These are phyloP conservation scores for Fraxinus sp. DNA, from an alignment of 305 asterid species.

Conservation along the genomic window DNA sequence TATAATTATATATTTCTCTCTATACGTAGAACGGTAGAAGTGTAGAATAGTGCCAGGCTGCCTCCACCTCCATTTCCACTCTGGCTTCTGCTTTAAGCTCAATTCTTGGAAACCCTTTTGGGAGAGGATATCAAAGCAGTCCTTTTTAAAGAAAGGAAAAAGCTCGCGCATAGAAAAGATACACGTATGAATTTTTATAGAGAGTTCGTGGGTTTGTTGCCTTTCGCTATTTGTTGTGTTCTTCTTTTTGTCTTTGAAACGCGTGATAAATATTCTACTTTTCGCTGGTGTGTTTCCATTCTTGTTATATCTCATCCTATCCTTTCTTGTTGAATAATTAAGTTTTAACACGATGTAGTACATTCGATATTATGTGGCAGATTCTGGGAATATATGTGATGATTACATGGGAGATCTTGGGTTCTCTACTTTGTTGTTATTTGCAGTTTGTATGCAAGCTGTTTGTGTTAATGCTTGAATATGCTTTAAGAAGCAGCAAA, in stretches of 20 bases:
- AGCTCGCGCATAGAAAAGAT: conserved; percentile 20
- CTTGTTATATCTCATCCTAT: conserved; percentile 12
- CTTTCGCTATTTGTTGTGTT: conserved; percentile 24
- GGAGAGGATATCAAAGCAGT: conserved; percentile 16
- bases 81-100: conserved; percentile 31
- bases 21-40: too few species aligned
- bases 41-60: neutral
- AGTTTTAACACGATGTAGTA: neutral
- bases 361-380: neutral
- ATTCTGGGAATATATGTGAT: neutral
- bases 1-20: too few species aligned
- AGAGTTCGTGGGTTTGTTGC: conserved; percentile 6
- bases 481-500: neutral
- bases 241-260: neutral
- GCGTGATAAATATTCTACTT: conserved; percentile 8
- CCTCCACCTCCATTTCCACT: conserved; percentile 28
- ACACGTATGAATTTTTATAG: neutral
- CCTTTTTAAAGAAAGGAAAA: conserved; percentile 10
- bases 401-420: neutral
- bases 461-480: neutral
- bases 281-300: conserved; percentile 14
- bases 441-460: neutral
- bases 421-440: neutral
- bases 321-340: neutral
- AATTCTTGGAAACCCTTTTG: conserved; percentile 28